These are phyloP conservation scores for Periconia macrospinosa DNA, from an alignment of 2,329 filamentous ascomycete species.

Conservation along the genomic window DNA sequence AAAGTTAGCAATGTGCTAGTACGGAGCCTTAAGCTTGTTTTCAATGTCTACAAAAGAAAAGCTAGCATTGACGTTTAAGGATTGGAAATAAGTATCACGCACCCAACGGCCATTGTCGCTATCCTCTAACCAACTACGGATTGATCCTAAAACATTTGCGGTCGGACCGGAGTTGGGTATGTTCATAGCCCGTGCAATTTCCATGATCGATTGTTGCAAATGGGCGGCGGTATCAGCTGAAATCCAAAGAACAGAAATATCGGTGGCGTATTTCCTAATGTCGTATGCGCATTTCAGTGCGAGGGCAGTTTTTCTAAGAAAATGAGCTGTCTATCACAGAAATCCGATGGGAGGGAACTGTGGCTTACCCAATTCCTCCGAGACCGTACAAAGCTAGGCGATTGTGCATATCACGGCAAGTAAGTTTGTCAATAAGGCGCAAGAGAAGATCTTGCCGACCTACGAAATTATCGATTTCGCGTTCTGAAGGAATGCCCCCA, in stretches of 20 bases:
- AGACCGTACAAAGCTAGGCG: conserved; percentile 9
- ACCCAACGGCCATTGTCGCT: conserved; percentile 2
- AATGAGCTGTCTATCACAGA: background rate
- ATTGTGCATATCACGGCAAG: conserved; percentile 3
- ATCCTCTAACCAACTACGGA: conserved; percentile 1
- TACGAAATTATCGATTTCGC: conserved; percentile 6
- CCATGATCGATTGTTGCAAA: conserved; percentile 7
- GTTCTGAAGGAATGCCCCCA: conserved; percentile 2
- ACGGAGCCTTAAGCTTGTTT: no score
- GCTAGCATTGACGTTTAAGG: no score
- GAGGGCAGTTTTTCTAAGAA: conserved; percentile 3
- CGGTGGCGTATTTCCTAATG: conserved; percentile 1
- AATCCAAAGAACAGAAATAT: conserved; percentile 10
- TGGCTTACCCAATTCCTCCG: conserved; percentile 3
- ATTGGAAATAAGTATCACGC: no score
- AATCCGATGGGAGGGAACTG: background rate
- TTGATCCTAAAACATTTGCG: conserved; percentile 4
- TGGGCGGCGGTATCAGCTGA: conserved; percentile 6
- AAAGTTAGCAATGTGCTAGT: no score
- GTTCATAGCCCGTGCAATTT: conserved; percentile 3
- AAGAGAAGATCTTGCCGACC: conserved; percentile 8
- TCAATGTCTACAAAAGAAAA: no score
- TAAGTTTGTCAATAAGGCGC: conserved; percentile 1
- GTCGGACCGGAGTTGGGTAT: background rate
- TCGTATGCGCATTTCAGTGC: conserved; percentile 8